Evolutionary conservation across 2,329 filamentous ascomycete genomes (phyloP).

Genomic region (Hypocrella siamensis): DNA sequence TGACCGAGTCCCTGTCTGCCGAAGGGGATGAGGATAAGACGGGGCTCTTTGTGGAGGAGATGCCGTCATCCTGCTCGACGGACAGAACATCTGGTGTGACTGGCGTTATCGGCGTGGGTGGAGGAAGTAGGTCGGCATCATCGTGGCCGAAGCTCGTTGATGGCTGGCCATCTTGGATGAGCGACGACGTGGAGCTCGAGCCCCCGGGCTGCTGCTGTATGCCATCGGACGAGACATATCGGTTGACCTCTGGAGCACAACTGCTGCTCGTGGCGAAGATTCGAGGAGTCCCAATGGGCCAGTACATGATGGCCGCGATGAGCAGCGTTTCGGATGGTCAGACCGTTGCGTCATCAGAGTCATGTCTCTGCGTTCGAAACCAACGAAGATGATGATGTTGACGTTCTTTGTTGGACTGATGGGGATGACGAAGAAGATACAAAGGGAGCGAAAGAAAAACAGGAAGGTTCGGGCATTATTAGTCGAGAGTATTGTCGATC

Average conservation of each 20-base stretch:
- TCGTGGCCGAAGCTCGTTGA: constrained; percentile 15
- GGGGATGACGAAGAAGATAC: too few species aligned
- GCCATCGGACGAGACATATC: constrained; percentile 46
- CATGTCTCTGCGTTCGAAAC: constrained; percentile 11
- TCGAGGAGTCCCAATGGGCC: constrained; percentile 72
- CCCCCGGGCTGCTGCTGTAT: constrained; percentile 20
- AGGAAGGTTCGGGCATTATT: too few species aligned
- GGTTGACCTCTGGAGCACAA: constrained; percentile 31
- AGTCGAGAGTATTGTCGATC: too few species aligned
- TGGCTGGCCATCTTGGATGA: constrained; percentile 6
- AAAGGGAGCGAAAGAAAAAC: too few species aligned
- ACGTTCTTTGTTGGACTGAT: too few species aligned
- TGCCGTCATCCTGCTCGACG: constrained; percentile 36
- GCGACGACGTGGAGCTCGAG: constrained; percentile 8
- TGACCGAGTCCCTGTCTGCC: constrained; percentile 9
- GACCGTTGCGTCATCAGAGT: constrained; percentile 8
- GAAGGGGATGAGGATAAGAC: constrained; percentile 4
- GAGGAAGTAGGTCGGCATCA: constrained; percentile 16
- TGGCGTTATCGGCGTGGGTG: constrained; percentile 36
- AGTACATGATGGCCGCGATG: constrained; percentile 54
- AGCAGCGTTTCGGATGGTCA: constrained; percentile 10
- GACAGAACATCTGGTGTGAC: constrained; percentile 41
- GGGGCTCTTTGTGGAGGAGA: constrained; percentile 6
- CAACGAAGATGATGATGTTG: too few species aligned
- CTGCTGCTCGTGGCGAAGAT: constrained; percentile 66